A percentile compares a stretch with the other conserved stretches of the same genome.
Evolutionary conservation across 2,329 filamentous ascomycete species (phyloP).

Genomic region (Ascochyta koolunga): DNA sequence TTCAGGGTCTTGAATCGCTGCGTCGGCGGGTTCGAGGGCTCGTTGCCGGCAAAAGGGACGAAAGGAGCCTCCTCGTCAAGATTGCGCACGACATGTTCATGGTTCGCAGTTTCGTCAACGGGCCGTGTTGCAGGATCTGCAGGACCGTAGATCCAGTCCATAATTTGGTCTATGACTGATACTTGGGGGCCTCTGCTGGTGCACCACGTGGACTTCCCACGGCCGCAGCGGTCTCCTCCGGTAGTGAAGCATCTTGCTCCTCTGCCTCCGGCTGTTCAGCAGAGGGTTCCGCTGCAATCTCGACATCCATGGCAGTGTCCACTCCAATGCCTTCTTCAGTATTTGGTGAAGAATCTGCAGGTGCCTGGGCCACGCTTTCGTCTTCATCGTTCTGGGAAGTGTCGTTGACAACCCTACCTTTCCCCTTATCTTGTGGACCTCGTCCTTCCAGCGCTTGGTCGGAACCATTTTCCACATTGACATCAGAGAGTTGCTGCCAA

Average conservation of each 20-base stretch:
- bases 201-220: slow-evolving; percentile 9
- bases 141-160: slow-evolving; percentile 58
- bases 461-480: slow-evolving; percentile 33
- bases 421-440: slow-evolving; percentile 33
- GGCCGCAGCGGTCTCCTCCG: not conserved
- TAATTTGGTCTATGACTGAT: slow-evolving; percentile 37
- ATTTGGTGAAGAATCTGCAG: not conserved
- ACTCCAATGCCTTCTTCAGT: not conserved
- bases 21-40: slow-evolving; percentile 33
- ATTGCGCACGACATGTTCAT: slow-evolving; percentile 66
- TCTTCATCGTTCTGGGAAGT: not conserved
- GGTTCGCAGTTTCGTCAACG: slow-evolving; percentile 50
- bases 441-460: slow-evolving; percentile 36
- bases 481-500: slow-evolving; percentile 48
- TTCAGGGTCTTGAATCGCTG: slow-evolving; percentile 58
- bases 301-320: slow-evolving; percentile 4
- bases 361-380: not conserved
- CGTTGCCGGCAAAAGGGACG: slow-evolving; percentile 58
- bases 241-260: not conserved
- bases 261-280: slow-evolving; percentile 2
- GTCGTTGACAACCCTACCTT: slow-evolving; percentile 27
- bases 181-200: slow-evolving; percentile 19
- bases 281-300: not conserved
- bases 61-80: slow-evolving; percentile 66
- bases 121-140: slow-evolving; percentile 42